Evolutionary conservation across 345 rosid genomes (phyloP), one percentile per base, ranked within the genome.

Genomic region (Turnera subulata): DNA sequence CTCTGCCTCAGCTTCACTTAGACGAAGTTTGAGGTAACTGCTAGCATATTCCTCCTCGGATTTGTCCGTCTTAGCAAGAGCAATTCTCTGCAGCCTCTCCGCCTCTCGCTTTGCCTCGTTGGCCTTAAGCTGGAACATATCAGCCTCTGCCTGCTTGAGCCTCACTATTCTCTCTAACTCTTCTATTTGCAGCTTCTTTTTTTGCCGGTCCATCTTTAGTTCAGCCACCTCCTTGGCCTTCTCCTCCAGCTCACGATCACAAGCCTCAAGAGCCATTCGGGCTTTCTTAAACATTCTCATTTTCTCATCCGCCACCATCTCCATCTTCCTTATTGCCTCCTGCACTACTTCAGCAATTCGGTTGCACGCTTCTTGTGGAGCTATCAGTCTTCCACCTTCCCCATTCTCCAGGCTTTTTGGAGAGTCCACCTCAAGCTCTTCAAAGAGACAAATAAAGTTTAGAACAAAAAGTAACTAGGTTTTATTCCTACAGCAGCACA

Each of bases 1-100:
- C 80, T 94, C 97, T 0, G 97, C 99, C 77, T 90, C 99, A 0
- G 99, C 96, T 73, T 94, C 97, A 44, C 97, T 94, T 55, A 94
- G 73, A 53, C 95, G 82, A 29, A 77, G 93, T 55, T 94, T 86
- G 57, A 88, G 81, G 65, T 90, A 90, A 74, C 83, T 83, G 68
- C 75, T 88, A 2, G 95, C 93, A 62, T 85, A 94, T 67, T 94
- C 99, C 65, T 94, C 97, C 71, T 94, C 97, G 0, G 96, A 81
- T 71, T 86, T 90, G 54, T 89, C 97, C 24, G 84, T 79, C 63
- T 89, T 93, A 35, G 96, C 99, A 25, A 85, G 88, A 39, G 86
- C 85, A 46, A 93, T 87, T 68, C 94, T 83, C 76, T 89, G 91
- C 66, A 89, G 73, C 77, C 90, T 81, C 70, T 87, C 99, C 5